These are phyloP conservation scores for Andrographis paniculata DNA, from an alignment of 305 asterid species.

Conservation along the genomic window DNA sequence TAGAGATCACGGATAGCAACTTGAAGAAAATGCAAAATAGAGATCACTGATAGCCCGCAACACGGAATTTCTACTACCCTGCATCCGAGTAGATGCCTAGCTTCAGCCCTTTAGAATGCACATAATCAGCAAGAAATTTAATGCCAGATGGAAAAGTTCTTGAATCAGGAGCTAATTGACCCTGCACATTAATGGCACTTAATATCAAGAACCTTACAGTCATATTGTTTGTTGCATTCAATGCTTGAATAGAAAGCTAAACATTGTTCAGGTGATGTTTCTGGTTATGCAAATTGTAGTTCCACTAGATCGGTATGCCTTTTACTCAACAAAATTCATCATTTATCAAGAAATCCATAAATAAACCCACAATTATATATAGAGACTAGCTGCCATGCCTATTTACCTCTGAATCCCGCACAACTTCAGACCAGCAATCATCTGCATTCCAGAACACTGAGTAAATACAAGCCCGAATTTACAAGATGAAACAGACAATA, in stretches of 20 bases:
- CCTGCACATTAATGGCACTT: slow-evolving; percentile 30
- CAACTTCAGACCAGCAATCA: slow-evolving; percentile 61
- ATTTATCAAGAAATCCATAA: no score
- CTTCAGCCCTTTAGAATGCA: slow-evolving; percentile 64
- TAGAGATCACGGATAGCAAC: background rate
- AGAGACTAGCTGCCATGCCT: slow-evolving; percentile 11
- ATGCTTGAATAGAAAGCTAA: no score
- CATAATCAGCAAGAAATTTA: slow-evolving; percentile 67
- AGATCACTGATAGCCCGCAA: background rate
- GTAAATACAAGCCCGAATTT: slow-evolving; percentile 6
- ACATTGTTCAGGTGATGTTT: no score
- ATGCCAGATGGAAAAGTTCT: slow-evolving; percentile 64
- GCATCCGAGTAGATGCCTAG: slow-evolving; percentile 80
- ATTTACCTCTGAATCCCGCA: slow-evolving; percentile 41
- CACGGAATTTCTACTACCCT: slow-evolving; percentile 40
- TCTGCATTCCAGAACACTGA: slow-evolving; percentile 33
- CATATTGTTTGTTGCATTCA: no score
- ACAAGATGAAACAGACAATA: slow-evolving; percentile 10
- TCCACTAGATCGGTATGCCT: no score
- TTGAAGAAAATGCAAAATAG: background rate
- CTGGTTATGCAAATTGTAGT: no score
- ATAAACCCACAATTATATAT: slow-evolving; percentile 5
- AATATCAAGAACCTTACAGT: no score
- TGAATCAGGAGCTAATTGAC: slow-evolving; percentile 48
- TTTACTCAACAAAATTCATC: no score